Evolutionary conservation across 345 rosid species (phyloP).

Genomic region (Euphorbia tirucalli): DNA sequence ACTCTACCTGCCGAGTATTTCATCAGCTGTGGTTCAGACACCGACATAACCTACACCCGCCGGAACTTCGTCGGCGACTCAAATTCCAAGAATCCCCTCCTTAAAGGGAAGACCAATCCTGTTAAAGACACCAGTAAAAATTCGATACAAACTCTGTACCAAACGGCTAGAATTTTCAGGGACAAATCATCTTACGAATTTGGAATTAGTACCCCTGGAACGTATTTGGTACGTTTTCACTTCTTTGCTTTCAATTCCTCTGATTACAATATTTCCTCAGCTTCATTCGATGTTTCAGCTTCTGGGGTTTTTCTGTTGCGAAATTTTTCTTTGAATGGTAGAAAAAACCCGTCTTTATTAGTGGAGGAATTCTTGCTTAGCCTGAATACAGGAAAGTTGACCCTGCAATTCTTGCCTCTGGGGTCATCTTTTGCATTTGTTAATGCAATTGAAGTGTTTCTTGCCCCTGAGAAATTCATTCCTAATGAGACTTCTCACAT

Average conservation of each 20-base stretch:
- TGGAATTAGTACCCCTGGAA: slow-evolving; percentile 4
- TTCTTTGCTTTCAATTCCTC: slow-evolving; percentile 16
- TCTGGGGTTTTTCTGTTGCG: slow-evolving; percentile 7
- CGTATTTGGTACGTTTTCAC: slow-evolving; percentile 21
- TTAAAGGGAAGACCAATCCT: slow-evolving; percentile 15
- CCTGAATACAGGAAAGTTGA: slow-evolving; percentile 1
- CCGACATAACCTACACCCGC: background rate
- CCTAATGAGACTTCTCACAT: slow-evolving; percentile 2
- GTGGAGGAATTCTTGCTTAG: slow-evolving; percentile 15
- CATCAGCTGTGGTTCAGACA: slow-evolving; percentile 54
- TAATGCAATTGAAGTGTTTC: slow-evolving; percentile 69
- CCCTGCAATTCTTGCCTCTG: slow-evolving; percentile 36
- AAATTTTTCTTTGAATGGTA: slow-evolving; percentile 3
- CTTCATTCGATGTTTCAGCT: slow-evolving; percentile 18
- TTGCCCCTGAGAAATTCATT: slow-evolving; percentile 30
- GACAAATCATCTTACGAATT: slow-evolving; percentile 12
- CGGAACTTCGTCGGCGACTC: slow-evolving; percentile 40
- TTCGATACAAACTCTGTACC: slow-evolving; percentile 20
- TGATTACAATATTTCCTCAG: slow-evolving; percentile 1
- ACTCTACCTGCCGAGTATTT: slow-evolving; percentile 38
- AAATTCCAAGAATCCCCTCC: slow-evolving; percentile 2
- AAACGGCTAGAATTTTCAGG: slow-evolving; percentile 22
- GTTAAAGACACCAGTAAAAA: background rate
- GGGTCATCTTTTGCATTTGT: slow-evolving; percentile 46
- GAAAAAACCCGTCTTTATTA: background rate